These are phyloP conservation scores for Pythium diclinum DNA, from an alignment of 352 stramenopile species.

Conservation along the genomic window DNA sequence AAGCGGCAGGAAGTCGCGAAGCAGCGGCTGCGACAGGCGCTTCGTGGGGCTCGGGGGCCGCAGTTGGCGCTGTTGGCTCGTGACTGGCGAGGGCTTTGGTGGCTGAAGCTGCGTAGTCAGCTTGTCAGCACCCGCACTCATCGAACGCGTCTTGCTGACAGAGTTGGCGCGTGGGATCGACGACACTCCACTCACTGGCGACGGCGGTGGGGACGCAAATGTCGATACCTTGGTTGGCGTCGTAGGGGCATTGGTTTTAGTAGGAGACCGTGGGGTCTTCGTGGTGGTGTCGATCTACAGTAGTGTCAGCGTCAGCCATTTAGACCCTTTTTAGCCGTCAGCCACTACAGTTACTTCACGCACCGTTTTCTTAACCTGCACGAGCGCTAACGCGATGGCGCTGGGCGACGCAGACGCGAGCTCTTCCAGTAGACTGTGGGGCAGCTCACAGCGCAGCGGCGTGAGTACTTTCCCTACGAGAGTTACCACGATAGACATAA, in stretches of 20 bases:
- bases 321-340: not conserved
- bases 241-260: not conserved
- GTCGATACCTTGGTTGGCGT: not conserved
- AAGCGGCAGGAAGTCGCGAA: not conserved
- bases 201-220: not conserved
- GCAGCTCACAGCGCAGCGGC: constrained; percentile 44
- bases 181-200: not conserved
- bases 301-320: too few species aligned
- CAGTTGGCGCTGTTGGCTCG: not conserved
- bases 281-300: not conserved
- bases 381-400: constrained; percentile 38
- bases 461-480: constrained; percentile 42
- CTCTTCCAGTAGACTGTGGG: constrained; percentile 42
- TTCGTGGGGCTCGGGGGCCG: not conserved
- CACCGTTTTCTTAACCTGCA: constrained; percentile 46
- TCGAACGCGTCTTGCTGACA: not conserved
- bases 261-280: not conserved
- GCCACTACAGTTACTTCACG: not conserved
- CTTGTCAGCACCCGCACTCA: not conserved
- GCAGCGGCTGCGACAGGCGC: not conserved
- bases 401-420: constrained; percentile 39
- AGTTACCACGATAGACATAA: not conserved
- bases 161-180: not conserved
- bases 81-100: too few species aligned
- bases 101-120: not conserved